A percentile compares a stretch with the other conserved stretches of the same genome.
phyloP scores from a whole-genome alignment of 148 eudicot genomes.

The Persicaria maculosa region DNA sequence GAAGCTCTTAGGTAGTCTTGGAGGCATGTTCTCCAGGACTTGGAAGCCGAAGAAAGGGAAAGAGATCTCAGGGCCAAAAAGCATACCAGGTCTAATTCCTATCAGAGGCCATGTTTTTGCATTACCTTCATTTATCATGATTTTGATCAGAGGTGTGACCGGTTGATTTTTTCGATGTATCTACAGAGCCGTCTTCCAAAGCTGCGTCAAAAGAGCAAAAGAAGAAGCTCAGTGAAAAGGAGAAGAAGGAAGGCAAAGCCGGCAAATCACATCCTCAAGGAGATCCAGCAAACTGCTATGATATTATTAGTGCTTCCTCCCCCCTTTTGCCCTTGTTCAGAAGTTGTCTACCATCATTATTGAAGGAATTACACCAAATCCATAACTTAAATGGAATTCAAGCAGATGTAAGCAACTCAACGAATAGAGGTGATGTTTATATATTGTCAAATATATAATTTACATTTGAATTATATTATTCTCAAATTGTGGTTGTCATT shows the following conservation, averaged over 20 bases:
- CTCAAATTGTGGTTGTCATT: too few relatives aligned
- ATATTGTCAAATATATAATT: too few relatives aligned
- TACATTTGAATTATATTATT: too few relatives aligned
- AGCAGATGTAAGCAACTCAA: too few relatives aligned
- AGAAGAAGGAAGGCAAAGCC: conserved; percentile 34
- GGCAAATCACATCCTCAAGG: conserved; percentile 8
- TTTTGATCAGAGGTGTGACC: background rate
- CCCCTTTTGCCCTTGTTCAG: too few relatives aligned
- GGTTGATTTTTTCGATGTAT: background rate
- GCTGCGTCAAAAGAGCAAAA: conserved; percentile 43
- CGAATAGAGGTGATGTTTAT: too few relatives aligned
- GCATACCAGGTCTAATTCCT: conserved; percentile 36
- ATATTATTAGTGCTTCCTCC: too few relatives aligned
- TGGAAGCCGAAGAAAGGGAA: conserved; percentile 84
- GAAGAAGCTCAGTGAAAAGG: conserved; percentile 53
- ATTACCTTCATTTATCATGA: background rate
- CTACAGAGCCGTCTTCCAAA: conserved; percentile 19
- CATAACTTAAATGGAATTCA: too few relatives aligned
- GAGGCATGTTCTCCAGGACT: conserved; percentile 84
- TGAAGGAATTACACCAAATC: too few relatives aligned
- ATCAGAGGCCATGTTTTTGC: background rate
- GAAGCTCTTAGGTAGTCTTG: conserved; percentile 67
- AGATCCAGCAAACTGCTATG: conserved; percentile 60
- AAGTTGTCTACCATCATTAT: too few relatives aligned
- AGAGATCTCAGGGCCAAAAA: conserved; percentile 51